Percentiles rank a stretch among this genome's conserved stretches.
Evolutionary conservation across 805 yeast species (phyloP).

Genomic region (Diddensiella caesifluorescens): DNA sequence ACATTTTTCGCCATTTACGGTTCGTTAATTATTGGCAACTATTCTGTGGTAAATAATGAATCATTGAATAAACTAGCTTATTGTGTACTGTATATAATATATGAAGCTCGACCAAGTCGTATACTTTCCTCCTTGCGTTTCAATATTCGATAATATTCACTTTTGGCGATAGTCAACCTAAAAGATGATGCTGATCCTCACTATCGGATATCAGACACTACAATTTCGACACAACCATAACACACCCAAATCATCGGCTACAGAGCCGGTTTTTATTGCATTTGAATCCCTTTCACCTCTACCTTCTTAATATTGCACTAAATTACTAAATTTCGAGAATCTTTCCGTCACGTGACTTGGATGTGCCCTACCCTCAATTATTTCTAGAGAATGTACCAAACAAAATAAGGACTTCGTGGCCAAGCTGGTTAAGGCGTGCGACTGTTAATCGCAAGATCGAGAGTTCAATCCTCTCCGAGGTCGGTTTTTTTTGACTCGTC

Average conservation of each 20-base stretch:
- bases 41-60: too few species aligned
- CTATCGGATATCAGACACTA: neutral
- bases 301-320: neutral
- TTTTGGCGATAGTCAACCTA: too few species aligned
- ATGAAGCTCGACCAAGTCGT: too few species aligned
- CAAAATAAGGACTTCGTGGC: slow-evolving; percentile 35
- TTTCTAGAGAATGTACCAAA: neutral
- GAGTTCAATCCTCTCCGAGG: slow-evolving; percentile 43
- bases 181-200: neutral
- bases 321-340: neutral
- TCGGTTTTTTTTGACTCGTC: slow-evolving; percentile 30
- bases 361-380: neutral
- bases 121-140: too few species aligned
- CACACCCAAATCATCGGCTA: neutral
- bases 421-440: slow-evolving; percentile 44
- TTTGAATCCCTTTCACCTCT: neutral
- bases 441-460: slow-evolving; percentile 44
- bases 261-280: neutral
- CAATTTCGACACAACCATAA: neutral
- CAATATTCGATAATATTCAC: too few species aligned
- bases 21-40: too few species aligned
- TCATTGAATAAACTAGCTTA: too few species aligned
- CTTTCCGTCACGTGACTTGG: neutral
- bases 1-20: too few species aligned
- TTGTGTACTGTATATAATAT: too few species aligned